A percentile compares a stretch with the other conserved stretches of the same genome.
These are phyloP conservation scores for Russula sp. DNA, from an alignment of 768 basidiomycete genomes.

Conservation along the genomic window DNA sequence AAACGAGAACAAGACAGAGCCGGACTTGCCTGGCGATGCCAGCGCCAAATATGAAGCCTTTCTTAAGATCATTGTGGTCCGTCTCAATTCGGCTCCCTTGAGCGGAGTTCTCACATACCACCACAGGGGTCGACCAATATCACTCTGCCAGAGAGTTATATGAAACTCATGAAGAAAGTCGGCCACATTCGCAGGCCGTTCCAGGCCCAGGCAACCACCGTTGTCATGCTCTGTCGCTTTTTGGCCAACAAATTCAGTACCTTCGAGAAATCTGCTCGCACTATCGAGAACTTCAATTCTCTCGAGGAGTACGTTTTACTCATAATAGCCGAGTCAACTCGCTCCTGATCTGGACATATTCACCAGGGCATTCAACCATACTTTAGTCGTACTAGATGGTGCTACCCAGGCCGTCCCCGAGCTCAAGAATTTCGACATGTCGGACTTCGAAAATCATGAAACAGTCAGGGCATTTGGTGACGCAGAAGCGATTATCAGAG, in stretches of 20 bases:
- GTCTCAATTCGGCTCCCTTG: background rate
- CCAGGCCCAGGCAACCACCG: conserved; percentile 25
- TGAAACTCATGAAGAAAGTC: conserved; percentile 21
- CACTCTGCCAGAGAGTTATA: conserved; percentile 4
- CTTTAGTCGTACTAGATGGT: background rate
- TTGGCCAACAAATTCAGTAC: conserved; percentile 18
- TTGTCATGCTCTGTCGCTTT: conserved; percentile 23
- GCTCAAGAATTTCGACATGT: background rate
- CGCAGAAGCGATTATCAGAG: background rate
- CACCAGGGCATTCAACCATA: conserved; percentile 16
- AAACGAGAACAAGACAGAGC: background rate
- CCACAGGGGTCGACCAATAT: background rate
- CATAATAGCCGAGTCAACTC: background rate
- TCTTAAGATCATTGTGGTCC: conserved; percentile 6
- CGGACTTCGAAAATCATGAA: background rate
- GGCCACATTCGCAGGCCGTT: conserved; percentile 22
- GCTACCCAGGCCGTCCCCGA: conserved; percentile 8
- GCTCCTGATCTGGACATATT: background rate
- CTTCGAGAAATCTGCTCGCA: background rate
- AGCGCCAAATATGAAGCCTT: conserved; percentile 11
- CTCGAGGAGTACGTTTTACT: conserved; percentile 23
- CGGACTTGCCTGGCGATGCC: background rate
- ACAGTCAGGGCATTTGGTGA: background rate
- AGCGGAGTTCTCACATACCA: background rate
- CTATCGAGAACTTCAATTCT: conserved; percentile 4